Evolutionary conservation across 1,284 basidiomycete species (phyloP), one percentile per base, ranked within the genome.

Genomic region (Vanrija humicola): DNA sequence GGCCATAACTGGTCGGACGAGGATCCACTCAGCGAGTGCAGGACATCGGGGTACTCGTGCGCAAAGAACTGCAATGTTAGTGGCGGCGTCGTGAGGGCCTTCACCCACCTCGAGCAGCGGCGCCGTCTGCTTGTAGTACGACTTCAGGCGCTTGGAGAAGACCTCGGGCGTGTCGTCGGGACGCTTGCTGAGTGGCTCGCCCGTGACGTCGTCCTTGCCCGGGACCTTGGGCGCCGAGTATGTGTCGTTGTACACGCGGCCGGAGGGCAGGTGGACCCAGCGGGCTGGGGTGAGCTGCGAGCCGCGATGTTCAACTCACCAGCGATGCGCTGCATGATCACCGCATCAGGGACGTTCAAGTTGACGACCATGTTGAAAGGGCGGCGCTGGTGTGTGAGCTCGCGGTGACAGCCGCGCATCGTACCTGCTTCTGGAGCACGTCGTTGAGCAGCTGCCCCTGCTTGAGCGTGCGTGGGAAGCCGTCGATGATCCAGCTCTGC

Each of bases 211-310:
- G 79, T 98, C 96, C 56, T 83, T 81, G 5, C 95, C 95, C 3
- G 86, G 80, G 0, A 88, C 83, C 66, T 87, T 88, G 16, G 96
- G 96, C 21, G 85, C 88, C 75, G 95, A 97, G 78, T 89, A 92
- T 15, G 87, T 84, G 68, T 86, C 82, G 75, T 95, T 96, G 80
- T 99, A 99, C 15, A 98, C 88, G 19, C 96, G 83, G 5, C 96
- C 96, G 0, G 90, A 94, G 1, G 90, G 85, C 2, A 90, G 81
- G 74, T 98, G 95, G 5, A 98, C 85, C 90, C 90, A 98, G 50
- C 94, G 87, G 64, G 93, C 90, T 80, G 63, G 26, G 26, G 16
- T n/a, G 23, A 43, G 29, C 52, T 23, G 21, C 51, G 8, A 25
- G 38, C 18, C 43, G 25, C 21, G 18, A 23, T 10, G 42, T 52